Base-by-base conservation (phyloP, 2,329 filamentous ascomycete genomes). In the Periconia sp. region DNA sequence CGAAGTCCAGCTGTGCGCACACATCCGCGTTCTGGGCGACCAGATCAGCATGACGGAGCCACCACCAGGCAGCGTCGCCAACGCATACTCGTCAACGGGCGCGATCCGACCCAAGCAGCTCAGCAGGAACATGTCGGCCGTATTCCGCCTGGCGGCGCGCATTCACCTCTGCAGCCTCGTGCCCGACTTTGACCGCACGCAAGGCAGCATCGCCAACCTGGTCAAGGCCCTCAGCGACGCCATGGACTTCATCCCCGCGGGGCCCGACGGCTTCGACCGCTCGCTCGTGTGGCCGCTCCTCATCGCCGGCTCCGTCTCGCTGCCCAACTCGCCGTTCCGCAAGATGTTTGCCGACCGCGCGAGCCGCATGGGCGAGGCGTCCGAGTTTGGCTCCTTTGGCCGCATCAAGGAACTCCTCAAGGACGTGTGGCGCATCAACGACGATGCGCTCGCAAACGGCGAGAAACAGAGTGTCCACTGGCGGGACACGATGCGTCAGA, bases 141-240 rank as follows among this genome's bases (percentile, higher is more conserved):
- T 95, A 42, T 99, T 96, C 85, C 90, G 93, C 65, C 80, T 96
- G 50, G 93, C 93, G 2, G 92, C 93, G 2, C 89, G 93, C 69
- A 92, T 99, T 77, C 97, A 97, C 76, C 86, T 97, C n/a, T 96
- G 92, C 85, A 92, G 90, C 69, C 82, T 99, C 35, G 90, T 97
- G 0, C 93, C 93, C 0, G 92, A 92, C 52, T 94, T 93, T 76
- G 86, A 88, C 64, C 89, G 89, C 45, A 82, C 81, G 53, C 88
- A 94, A 65, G 79, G 81, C 9, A 91, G 87, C 71, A 92, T 87
- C 67, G 80, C 88, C 65, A 87, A 87, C 60, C 82, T 97, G 20
- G 85, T 97, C 41, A 84, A 89, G 55, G 90, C 90, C 66, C 85
- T 97, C 57, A 86, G 88, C 23, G 83, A 85, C 53, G 85, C 89